A percentile compares a stretch with the other conserved stretches of the same genome.
Evolutionary conservation across 2,329 filamentous ascomycete genomes (phyloP).

Genomic region (Graphilbum fragrans): DNA sequence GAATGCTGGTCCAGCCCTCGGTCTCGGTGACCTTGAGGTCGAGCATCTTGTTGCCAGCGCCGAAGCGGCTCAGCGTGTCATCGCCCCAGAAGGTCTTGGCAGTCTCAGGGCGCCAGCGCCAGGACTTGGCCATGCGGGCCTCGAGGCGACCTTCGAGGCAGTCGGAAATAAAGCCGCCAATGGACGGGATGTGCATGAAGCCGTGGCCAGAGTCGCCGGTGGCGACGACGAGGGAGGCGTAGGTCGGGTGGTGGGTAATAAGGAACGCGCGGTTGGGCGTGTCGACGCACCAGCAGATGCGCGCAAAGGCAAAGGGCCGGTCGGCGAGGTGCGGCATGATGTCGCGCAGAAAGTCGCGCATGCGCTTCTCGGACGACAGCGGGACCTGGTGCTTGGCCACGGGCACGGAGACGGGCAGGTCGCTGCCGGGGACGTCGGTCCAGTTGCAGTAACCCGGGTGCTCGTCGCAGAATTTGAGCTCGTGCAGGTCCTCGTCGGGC

Average conservation of each 20-base stretch:
- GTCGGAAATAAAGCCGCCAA: slow-evolving; percentile 1
- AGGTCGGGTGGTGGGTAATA: neutral
- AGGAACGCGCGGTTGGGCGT: neutral
- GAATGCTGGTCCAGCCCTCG: neutral
- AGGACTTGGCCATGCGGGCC: neutral
- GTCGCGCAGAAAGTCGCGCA: neutral
- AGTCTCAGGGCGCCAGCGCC: slow-evolving; percentile 2
- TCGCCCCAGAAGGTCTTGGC: slow-evolving; percentile 1
- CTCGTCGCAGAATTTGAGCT: slow-evolving; percentile 2
- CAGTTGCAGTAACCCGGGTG: slow-evolving; percentile 3
- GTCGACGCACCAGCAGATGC: slow-evolving; percentile 2
- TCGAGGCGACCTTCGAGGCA: neutral
- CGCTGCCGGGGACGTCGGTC: neutral
- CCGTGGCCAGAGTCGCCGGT: slow-evolving; percentile 1
- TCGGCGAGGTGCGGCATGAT: slow-evolving; percentile 1
- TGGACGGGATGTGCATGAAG: slow-evolving; percentile 1
- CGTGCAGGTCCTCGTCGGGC: slow-evolving; percentile 1
- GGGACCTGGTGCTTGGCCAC: neutral
- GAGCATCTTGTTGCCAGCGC: slow-evolving; percentile 1
- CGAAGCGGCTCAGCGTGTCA: neutral
- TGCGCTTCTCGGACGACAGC: neutral
- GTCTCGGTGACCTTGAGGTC: neutral
- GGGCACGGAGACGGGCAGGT: neutral
- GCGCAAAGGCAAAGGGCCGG: neutral
- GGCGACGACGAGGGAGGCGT: neutral